Base-by-base conservation (phyloP, 2,329 filamentous ascomycete genomes). In the Zasmidium citrigriseum region DNA sequence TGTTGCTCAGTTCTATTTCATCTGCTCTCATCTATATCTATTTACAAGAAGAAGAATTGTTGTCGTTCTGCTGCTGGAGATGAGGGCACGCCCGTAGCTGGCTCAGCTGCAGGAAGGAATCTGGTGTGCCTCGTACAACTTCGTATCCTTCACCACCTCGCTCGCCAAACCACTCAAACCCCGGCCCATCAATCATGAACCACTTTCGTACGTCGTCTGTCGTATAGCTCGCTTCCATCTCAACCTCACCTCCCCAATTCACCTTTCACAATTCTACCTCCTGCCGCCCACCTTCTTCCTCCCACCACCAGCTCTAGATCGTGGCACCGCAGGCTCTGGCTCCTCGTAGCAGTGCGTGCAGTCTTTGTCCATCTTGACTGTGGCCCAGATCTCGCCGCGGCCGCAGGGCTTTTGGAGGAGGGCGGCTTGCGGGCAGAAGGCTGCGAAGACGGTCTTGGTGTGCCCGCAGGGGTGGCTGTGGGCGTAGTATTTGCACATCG, bases 401-500 rank as follows among this genome's bases (percentile, higher is more conserved):
- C 61, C 62, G 61, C 73, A 75, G 1, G 68, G 59, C 21, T 64
- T 67, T 61, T 75, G 73, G 41, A 68, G 60, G 9, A 75, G 56
- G 4, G 70, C 70, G 11, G 66, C 72, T 9, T 63, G 56, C 0
- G 70, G 52, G 58, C 73, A 75, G 61, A 70, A 72, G 21, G 63
- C 66, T 18, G 73, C 71, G 57, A 75, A 74, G 52, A 75, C 69
- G 11, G 70, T 78, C 56, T 72, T 69, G 16, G 76, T 77, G 65
- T 80, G 78, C 46, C 77, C 77, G 66, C 78, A 80, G 14, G 69
- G 67, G 69, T 80, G 74, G 2, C 70, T 73, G 70, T 80, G 78
- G 49, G 77, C 78, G 67, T 80, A 78, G 68, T 78, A 80, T 67
- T 73, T 77, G 70, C 77, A 79, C 78, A 80, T 80, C n/a, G 55